A percentile compares a stretch with the other conserved stretches of the same genome.
Conservation (phyloP, 345 rosid genomes). For the Gossypium longicalyx region DNA sequence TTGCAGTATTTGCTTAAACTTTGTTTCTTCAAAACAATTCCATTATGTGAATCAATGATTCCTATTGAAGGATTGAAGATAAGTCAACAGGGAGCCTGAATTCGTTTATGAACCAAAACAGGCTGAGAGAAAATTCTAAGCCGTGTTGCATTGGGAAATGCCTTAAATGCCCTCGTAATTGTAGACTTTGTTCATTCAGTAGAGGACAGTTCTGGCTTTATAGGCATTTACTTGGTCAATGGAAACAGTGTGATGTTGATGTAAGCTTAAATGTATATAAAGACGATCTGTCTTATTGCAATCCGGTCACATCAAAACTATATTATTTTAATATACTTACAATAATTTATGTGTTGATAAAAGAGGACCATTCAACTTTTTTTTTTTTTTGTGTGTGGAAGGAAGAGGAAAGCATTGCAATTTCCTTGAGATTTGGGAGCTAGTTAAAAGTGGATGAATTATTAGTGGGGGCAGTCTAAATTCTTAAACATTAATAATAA, state of each 20-base stretch:
- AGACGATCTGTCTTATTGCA: background rate
- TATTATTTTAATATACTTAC: background rate
- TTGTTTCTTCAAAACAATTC: background rate
- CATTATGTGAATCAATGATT: background rate
- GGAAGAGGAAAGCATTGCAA: background rate
- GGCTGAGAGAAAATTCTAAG: background rate
- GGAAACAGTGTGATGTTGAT: background rate
- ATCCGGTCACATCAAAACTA: background rate
- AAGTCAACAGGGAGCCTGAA: background rate
- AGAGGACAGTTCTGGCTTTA: background rate
- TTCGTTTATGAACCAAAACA: conserved; percentile 1
- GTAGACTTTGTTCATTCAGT: background rate
- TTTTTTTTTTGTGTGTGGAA: too few relatives aligned
- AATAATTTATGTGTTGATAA: background rate
- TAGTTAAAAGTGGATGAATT: background rate
- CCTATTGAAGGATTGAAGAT: background rate
- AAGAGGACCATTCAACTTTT: too few relatives aligned
- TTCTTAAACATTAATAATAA: too few relatives aligned
- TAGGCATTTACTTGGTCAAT: background rate
- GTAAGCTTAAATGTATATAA: background rate
- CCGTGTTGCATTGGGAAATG: background rate
- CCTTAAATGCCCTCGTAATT: background rate
- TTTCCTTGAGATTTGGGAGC: background rate
- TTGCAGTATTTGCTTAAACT: background rate
- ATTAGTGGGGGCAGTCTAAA: background rate